Evolutionary conservation across 192 early-diverging fungal species (phyloP), one percentile per base, ranked within the genome.

Genomic region (Coemansia sp.): DNA sequence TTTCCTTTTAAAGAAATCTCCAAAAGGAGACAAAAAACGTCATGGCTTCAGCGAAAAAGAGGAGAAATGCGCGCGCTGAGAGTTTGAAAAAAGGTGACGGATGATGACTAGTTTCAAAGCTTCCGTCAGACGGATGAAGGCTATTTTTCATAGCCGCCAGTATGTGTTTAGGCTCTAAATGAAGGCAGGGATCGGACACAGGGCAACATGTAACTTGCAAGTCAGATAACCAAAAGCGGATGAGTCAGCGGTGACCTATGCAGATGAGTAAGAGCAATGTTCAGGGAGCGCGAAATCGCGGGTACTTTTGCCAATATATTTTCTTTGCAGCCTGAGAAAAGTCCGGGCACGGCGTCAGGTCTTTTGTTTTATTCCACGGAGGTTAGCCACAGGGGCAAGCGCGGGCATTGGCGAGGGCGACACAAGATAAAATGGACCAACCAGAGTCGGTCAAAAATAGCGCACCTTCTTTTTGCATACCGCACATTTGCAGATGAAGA

Each of bases 121-220:
- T 47, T 47, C 43, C n/a, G n/a, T 47, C 43, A 12, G 43, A n/a
- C 43, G 43, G 32, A 35, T 17, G 43, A 47, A 12, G 43, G 43
- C 4, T 47, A 47, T 12, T 12, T 12, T 47, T 47, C 14, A 47
- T 47, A 47, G 43, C 43, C 43, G 43, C 17, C 17, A 12, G 52
- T 19, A 14, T 14, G 52, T 24, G 52, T 53, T 22, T 53, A 53
- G 21, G 14, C 52, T 53, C 52, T 29, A 53, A 53, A 53, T 22
- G n/a, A 53, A 53, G 52, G 7, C 19, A 53, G 24, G 52, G 52
- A 14, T 12, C 43, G n/a, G 43, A 17, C 12, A n/a, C n/a, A n/a
- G 14, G 14, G 43, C 14, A n/a, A 47, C 12, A 12, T 17, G 43
- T 47, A 17, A 12, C 14, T 47, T 12, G n/a, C 43, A 47, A 47